These are phyloP conservation scores for Rheum nobile DNA, from an alignment of 148 eudicot species.

Conservation along the genomic window DNA sequence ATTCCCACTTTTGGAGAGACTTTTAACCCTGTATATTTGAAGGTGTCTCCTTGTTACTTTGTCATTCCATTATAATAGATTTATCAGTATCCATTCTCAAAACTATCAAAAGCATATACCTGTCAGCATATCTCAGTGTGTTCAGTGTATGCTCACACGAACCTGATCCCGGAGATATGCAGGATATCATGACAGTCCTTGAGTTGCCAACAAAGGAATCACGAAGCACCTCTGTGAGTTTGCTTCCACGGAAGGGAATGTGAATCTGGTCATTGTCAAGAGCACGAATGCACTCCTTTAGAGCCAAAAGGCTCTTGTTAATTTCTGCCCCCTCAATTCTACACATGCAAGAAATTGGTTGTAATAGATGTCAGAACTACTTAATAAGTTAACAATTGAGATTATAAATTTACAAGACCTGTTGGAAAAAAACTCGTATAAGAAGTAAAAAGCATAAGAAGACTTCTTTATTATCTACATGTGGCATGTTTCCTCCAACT, in stretches of 20 bases:
- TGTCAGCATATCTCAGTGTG: slow-evolving; percentile 96
- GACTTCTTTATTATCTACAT: not conserved
- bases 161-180: slow-evolving; percentile 92
- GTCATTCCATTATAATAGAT: not conserved
- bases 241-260: slow-evolving; percentile 99
- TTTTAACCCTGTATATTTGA: slow-evolving; percentile 69
- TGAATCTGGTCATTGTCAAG: slow-evolving; percentile 96
- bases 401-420: not conserved
- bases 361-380: not conserved
- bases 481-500: not conserved
- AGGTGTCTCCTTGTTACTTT: not conserved
- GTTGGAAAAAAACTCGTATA: not conserved
- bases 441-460: not conserved
- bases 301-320: slow-evolving; percentile 93
- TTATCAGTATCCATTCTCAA: not conserved
- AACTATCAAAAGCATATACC: slow-evolving; percentile 29
- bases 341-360: slow-evolving; percentile 7
- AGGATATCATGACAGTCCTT: slow-evolving; percentile 97
- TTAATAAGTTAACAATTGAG: not conserved
- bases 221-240: slow-evolving; percentile 98
- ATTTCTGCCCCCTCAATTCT: slow-evolving; percentile 99
- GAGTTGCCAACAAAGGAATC: slow-evolving; percentile 99
- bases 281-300: slow-evolving; percentile 99
- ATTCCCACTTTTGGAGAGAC: slow-evolving; percentile 89
- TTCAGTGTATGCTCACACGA: slow-evolving; percentile 98